Conservation (phyloP, 805 yeast species). For the Ogataea trehalophila region DNA sequence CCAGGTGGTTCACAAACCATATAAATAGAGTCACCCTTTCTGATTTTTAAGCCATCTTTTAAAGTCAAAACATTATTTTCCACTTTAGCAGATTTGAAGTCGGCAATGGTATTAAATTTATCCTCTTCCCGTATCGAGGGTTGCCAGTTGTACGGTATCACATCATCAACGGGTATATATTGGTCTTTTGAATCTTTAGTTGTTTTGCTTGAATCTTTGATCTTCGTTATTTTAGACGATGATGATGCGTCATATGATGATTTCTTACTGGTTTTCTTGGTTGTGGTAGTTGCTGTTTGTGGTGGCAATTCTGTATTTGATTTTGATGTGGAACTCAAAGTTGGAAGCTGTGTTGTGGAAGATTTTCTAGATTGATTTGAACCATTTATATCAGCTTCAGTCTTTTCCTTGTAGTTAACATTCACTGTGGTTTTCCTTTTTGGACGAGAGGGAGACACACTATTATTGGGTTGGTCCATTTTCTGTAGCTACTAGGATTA, state of each 20-base stretch:
- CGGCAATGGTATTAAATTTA: slow-evolving; percentile 39
- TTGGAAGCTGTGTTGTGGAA: not conserved
- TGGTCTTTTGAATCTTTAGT: slow-evolving; percentile 8
- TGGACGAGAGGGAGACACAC: slow-evolving; percentile 19
- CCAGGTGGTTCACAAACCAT: slow-evolving; percentile 91
- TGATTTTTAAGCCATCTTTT: slow-evolving; percentile 34
- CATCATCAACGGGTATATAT: slow-evolving; percentile 27
- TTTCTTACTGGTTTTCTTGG: not conserved
- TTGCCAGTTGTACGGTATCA: slow-evolving; percentile 48
- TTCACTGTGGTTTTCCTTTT: slow-evolving; percentile 28
- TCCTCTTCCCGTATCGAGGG: slow-evolving; percentile 35
- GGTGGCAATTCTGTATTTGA: not conserved
- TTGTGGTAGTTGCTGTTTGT: not conserved
- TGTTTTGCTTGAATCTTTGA: not conserved
- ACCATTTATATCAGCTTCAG: slow-evolving; percentile 22
- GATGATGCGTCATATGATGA: too few relatives aligned
- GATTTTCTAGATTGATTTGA: slow-evolving; percentile 1
- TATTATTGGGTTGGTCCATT: slow-evolving; percentile 8
- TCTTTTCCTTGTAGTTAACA: slow-evolving; percentile 31
- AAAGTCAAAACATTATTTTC: slow-evolving; percentile 36
- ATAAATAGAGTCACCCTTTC: slow-evolving; percentile 65
- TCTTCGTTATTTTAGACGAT: too few relatives aligned
- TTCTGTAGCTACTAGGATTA: too few relatives aligned
- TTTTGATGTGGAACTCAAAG: not conserved
- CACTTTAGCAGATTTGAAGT: slow-evolving; percentile 39